Evolutionary conservation across 371 early-diverging fungal species (phyloP).

Genomic region (Lichtheimia corymbifera): DNA sequence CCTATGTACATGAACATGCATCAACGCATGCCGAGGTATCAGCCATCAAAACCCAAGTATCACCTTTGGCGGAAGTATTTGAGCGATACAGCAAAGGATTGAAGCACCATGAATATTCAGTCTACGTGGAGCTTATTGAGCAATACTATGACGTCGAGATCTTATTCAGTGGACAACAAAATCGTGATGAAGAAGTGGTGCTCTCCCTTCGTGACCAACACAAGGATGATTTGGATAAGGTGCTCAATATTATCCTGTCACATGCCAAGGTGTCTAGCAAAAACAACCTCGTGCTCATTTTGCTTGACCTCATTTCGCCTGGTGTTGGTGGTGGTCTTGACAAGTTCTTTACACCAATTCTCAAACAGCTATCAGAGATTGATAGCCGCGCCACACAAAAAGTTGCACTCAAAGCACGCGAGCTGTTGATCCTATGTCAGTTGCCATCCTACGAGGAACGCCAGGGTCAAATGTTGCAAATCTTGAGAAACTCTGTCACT

Average conservation of each 20-base stretch:
- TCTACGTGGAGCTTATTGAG: constrained; percentile 76
- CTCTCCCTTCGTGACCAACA: constrained; percentile 82
- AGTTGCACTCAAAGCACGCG: constrained; percentile 91
- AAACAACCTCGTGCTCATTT: constrained; percentile 71
- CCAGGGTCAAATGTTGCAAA: constrained; percentile 78
- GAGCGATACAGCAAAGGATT: constrained; percentile 76
- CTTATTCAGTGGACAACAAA: constrained; percentile 67
- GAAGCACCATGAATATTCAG: constrained; percentile 71
- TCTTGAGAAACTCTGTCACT: constrained; percentile 80
- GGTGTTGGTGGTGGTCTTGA: constrained; percentile 65
- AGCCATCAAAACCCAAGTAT: constrained; percentile 60
- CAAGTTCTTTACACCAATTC: constrained; percentile 74
- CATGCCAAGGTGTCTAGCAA: constrained; percentile 82
- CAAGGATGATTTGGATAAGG: constrained; percentile 81
- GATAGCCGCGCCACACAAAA: constrained; percentile 78
- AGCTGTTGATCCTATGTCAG: constrained; percentile 89
- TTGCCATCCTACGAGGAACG: constrained; percentile 93
- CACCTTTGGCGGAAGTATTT: constrained; percentile 68
- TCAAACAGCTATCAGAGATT: constrained; percentile 84
- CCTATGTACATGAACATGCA: constrained; percentile 51
- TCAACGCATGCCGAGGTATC: constrained; percentile 64
- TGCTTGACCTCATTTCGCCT: constrained; percentile 81
- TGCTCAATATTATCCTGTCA: constrained; percentile 75
- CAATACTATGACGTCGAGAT: constrained; percentile 85
- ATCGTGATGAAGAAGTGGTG: constrained; percentile 87